These are phyloP conservation scores for Magnaporthales sp. DNA, from an alignment of 2,329 filamentous ascomycete species.

Conservation along the genomic window DNA sequence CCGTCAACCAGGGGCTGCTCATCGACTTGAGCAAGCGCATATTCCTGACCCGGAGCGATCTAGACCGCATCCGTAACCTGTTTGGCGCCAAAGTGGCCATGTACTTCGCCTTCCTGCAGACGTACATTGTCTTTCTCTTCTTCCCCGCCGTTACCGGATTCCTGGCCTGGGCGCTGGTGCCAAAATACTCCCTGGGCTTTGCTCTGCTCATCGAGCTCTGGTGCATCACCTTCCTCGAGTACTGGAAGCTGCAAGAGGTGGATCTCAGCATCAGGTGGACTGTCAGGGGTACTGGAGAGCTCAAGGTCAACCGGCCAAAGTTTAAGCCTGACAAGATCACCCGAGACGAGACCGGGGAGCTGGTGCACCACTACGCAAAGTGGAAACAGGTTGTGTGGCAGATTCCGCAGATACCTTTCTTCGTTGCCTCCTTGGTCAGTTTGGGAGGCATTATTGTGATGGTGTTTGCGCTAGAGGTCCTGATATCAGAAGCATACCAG, in stretches of 20 bases:
- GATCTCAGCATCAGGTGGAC: constrained; percentile 85
- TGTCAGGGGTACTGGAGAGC: constrained; percentile 72
- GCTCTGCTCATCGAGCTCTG: constrained; percentile 73
- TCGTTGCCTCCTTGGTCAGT: constrained; percentile 45
- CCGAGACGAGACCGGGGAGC: constrained; percentile 56
- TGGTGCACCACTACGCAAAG: constrained; percentile 51
- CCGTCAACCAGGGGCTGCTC: constrained; percentile 46
- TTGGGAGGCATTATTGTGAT: constrained; percentile 59
- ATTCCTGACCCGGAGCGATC: constrained; percentile 50
- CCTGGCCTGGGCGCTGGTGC: constrained; percentile 71
- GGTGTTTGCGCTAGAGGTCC: constrained; percentile 66
- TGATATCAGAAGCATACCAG: constrained; percentile 66
- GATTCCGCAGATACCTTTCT: constrained; percentile 61
- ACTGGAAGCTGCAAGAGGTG: constrained; percentile 88
- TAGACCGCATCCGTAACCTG: constrained; percentile 42
- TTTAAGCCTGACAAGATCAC: constrained; percentile 56
- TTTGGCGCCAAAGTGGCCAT: constrained; percentile 84
- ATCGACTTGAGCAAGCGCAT: constrained; percentile 43
- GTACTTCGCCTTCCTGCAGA: constrained; percentile 91
- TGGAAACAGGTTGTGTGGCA: constrained; percentile 58
- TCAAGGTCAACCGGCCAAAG: constrained; percentile 64
- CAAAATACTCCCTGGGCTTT: constrained; percentile 76
- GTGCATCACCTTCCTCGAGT: constrained; percentile 85
- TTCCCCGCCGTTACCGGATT: constrained; percentile 74
- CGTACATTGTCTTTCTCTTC: constrained; percentile 80